These are phyloP conservation scores for Cynara cardunculus DNA, from an alignment of 129 eudicot genomes.

Conservation along the genomic window DNA sequence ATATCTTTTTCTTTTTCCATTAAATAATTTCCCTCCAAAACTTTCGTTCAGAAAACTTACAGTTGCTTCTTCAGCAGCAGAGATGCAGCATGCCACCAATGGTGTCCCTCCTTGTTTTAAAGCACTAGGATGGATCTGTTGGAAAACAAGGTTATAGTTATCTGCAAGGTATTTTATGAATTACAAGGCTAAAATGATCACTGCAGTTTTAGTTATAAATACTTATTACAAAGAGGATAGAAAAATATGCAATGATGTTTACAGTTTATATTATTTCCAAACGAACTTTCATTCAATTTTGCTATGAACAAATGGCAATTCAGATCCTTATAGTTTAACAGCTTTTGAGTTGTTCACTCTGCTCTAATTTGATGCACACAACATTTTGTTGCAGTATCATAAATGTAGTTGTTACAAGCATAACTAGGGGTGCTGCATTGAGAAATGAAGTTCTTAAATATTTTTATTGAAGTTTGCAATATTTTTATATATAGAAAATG, in stretches of 20 bases:
- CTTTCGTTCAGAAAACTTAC: conserved; percentile 48
- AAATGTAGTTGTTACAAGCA: neutral
- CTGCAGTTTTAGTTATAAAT: neutral
- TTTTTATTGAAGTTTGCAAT: too few species aligned
- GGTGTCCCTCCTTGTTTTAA: conserved; percentile 83
- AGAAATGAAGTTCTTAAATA: neutral
- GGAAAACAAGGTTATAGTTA: neutral
- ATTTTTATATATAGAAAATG: too few species aligned
- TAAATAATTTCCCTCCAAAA: neutral
- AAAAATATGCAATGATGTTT: neutral
- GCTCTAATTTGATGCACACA: neutral
- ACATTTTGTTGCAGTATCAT: neutral
- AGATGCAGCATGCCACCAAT: conserved; percentile 82
- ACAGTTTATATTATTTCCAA: neutral
- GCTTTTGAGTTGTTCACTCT: neutral
- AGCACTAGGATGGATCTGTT: conserved; percentile 96
- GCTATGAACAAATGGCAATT: neutral
- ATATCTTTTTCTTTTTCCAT: neutral
- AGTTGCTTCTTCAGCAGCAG: conserved; percentile 87
- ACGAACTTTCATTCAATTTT: neutral
- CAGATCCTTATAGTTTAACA: neutral
- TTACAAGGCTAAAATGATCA: neutral
- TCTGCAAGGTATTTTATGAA: neutral
- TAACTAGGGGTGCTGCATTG: neutral
- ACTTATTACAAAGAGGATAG: neutral